Evolutionary conservation across 1,284 basidiomycete species (phyloP).

Genomic region (Apiotrichum montevideense): DNA sequence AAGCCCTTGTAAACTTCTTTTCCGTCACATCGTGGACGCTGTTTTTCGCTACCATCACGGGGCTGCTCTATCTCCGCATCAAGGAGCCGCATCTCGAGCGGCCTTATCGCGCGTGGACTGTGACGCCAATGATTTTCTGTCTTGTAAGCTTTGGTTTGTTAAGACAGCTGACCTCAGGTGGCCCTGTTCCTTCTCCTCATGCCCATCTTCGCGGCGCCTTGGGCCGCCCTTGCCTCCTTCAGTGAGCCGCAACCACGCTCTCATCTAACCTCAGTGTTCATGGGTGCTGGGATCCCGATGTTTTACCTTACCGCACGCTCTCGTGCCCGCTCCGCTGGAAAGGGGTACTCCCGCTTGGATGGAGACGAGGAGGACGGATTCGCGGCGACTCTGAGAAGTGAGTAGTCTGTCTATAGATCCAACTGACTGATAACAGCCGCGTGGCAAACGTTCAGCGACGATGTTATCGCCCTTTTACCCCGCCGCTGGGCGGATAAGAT

Average conservation of each 20-base stretch:
- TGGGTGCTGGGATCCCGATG: conserved; percentile 63
- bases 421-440: conserved; percentile 18
- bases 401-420: neutral
- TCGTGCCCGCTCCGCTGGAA: conserved; percentile 7
- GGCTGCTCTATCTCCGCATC: conserved; percentile 76
- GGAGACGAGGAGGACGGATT: conserved; percentile 15
- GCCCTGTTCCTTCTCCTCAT: conserved; percentile 89
- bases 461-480: conserved; percentile 19
- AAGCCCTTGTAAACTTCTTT: conserved; percentile 66
- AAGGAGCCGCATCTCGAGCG: conserved; percentile 86
- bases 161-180: conserved; percentile 52
- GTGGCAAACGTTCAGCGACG: conserved; percentile 26
- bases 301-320: conserved; percentile 66
- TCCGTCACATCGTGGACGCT: conserved; percentile 65
- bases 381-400: conserved; percentile 19
- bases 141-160: conserved; percentile 53
- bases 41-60: conserved; percentile 83
- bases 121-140: conserved; percentile 86
- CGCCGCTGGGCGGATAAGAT: neutral
- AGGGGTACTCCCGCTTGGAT: conserved; percentile 8
- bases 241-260: conserved; percentile 49
- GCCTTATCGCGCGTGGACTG: conserved; percentile 86
- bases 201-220: conserved; percentile 88
- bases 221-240: conserved; percentile 77
- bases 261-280: conserved; percentile 40